Percentiles rank a stretch among this genome's conserved stretches.
These are phyloP conservation scores for Tetradesmus lagerheimii DNA, from an alignment of 139 green algal genomes.

Conservation along the genomic window DNA sequence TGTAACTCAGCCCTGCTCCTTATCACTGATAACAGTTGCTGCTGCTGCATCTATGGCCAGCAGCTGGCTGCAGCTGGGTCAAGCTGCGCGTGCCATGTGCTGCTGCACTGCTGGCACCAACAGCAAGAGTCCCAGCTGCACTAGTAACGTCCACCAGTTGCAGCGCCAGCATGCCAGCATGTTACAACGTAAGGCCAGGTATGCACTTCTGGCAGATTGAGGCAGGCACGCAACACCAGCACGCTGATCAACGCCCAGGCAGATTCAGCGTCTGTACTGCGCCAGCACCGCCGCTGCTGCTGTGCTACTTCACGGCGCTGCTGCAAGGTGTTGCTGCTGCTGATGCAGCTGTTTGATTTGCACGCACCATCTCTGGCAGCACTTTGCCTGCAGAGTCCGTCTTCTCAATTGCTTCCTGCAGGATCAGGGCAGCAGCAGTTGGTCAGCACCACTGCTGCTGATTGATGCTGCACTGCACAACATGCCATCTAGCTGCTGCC, in stretches of 20 bases:
- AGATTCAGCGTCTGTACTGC: neutral
- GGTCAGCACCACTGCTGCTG: neutral
- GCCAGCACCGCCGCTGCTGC: neutral
- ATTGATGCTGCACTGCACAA: neutral
- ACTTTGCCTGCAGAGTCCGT: constrained; percentile 96
- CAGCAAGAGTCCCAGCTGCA: neutral
- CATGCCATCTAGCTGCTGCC: neutral
- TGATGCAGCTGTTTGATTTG: no score
- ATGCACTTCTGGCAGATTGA: neutral
- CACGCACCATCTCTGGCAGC: constrained; percentile 96
- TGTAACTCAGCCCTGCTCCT: no score
- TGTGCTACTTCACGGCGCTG: no score
- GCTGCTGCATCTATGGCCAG: neutral
- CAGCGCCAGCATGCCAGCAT: no score
- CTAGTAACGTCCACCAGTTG: no score
- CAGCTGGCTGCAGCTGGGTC: neutral
- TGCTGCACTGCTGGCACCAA: neutral
- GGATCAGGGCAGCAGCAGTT: neutral
- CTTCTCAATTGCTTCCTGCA: constrained; percentile 99
- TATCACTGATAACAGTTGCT: no score
- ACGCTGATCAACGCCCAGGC: neutral
- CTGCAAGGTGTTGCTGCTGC: neutral
- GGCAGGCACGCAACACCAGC: neutral
- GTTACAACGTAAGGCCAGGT: no score
- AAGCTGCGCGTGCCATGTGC: neutral